These are phyloP conservation scores for Beauveria brongniartii DNA, from an alignment of 2,329 filamentous ascomycete genomes.

Conservation along the genomic window DNA sequence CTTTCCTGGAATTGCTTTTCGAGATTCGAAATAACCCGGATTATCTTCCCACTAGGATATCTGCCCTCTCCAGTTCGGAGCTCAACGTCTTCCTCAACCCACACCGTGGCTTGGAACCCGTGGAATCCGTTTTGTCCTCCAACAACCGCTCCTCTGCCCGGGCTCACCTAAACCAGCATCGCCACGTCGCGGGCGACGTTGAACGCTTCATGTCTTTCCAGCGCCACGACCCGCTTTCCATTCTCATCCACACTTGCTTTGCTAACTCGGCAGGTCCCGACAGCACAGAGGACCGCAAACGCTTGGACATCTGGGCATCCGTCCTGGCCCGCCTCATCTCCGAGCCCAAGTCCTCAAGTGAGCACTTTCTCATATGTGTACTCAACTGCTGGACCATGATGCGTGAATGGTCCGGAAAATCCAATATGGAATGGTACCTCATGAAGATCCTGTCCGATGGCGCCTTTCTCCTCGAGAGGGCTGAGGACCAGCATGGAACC, in stretches of 20 bases:
- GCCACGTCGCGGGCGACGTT: constrained; percentile 43
- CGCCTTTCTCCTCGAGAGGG: constrained; percentile 79
- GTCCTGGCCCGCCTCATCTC: constrained; percentile 77
- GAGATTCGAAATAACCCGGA: constrained; percentile 79
- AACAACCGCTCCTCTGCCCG: constrained; percentile 45
- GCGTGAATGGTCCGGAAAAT: constrained; percentile 82
- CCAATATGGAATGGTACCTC: constrained; percentile 86
- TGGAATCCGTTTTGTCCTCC: constrained; percentile 74
- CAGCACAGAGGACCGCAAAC: constrained; percentile 69
- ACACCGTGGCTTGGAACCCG: constrained; percentile 69
- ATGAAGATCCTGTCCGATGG: constrained; percentile 93
- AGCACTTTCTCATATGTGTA: constrained; percentile 74
- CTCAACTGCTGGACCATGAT: constrained; percentile 82
- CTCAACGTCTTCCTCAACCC: constrained; percentile 70
- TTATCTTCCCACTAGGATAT: constrained; percentile 77
- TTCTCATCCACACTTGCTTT: constrained; percentile 81
- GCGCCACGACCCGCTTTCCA: constrained; percentile 76
- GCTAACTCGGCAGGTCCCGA: constrained; percentile 76
- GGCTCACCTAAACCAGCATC: constrained; percentile 37
- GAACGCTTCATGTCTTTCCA: constrained; percentile 84
- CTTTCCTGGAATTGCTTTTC: constrained; percentile 70
- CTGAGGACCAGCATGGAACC: constrained; percentile 68
- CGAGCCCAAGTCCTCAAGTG: constrained; percentile 65
- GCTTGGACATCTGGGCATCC: constrained; percentile 82
- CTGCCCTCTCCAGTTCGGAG: constrained; percentile 66